A percentile compares a stretch with the other conserved stretches of the same genome.
These are phyloP conservation scores for Geum urbanum DNA, from an alignment of 306 rosid species.

Conservation along the genomic window DNA sequence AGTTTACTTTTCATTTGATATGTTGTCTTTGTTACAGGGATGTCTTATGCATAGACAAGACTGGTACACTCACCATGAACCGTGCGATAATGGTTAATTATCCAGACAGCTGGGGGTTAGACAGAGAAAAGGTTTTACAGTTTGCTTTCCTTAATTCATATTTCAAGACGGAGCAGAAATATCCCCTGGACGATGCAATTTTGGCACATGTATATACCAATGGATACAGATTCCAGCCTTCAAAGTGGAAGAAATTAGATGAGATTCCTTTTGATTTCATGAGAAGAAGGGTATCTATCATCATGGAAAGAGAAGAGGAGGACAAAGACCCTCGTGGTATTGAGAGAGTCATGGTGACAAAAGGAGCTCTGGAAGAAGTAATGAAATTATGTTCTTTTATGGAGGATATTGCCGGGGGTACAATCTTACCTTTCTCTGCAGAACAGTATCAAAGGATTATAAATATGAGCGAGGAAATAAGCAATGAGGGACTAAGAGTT, in stretches of 20 bases:
- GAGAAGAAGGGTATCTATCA: slow-evolving; percentile 69
- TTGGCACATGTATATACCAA: slow-evolving; percentile 68
- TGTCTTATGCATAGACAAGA: slow-evolving; percentile 80
- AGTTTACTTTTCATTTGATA: background rate
- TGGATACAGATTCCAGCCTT: slow-evolving; percentile 74
- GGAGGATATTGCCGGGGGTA: slow-evolving; percentile 38
- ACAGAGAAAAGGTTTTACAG: slow-evolving; percentile 54
- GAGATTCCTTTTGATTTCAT: slow-evolving; percentile 91
- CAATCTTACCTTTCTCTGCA: slow-evolving; percentile 32
- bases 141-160: slow-evolving; percentile 76
- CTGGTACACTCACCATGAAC: slow-evolving; percentile 83
- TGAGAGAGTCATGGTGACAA: slow-evolving; percentile 54
- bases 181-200: slow-evolving; percentile 78
- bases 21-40: slow-evolving; percentile 47
- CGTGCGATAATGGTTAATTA: slow-evolving; percentile 61
- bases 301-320: slow-evolving; percentile 46
- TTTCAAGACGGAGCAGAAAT: slow-evolving; percentile 77
- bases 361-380: slow-evolving; percentile 87
- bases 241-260: slow-evolving; percentile 65
- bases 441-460: slow-evolving; percentile 47
- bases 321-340: slow-evolving; percentile 24
- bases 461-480: slow-evolving; percentile 51
- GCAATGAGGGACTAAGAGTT: slow-evolving; percentile 71
- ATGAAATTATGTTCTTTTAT: slow-evolving; percentile 56
- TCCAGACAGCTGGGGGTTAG: slow-evolving; percentile 43